Evolutionary conservation across 129 eudicot species (phyloP).

Genomic region (Pulicaria dysenterica): DNA sequence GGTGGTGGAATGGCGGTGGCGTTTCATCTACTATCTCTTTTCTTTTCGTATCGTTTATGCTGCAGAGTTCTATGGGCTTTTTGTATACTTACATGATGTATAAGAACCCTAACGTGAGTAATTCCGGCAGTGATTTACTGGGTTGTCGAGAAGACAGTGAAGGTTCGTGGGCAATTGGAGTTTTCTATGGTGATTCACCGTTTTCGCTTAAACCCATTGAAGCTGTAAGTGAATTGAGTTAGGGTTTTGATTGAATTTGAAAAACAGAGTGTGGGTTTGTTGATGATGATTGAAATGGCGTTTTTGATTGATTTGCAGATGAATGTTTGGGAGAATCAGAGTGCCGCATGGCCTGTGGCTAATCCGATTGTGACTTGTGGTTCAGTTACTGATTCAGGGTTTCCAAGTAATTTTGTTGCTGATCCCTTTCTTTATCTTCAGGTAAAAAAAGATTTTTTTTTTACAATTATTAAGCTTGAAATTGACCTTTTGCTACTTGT

Average conservation of each 20-base stretch:
- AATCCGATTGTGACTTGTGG: constrained; percentile 91
- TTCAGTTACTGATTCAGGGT: constrained; percentile 65
- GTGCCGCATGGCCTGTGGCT: constrained; percentile 93
- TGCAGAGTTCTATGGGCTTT: constrained; percentile 33
- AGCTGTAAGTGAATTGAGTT: constrained; percentile 42
- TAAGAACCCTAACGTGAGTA: not conserved
- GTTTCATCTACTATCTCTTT: constrained; percentile 31
- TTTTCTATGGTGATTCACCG: constrained; percentile 82
- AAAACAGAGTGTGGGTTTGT: not conserved
- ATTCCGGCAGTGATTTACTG: not conserved
- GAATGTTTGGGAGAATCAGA: constrained; percentile 64
- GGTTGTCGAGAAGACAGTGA: constrained; percentile 78
- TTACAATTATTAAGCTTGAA: not conserved
- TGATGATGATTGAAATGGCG: not conserved
- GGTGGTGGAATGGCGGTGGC: constrained; percentile 46
- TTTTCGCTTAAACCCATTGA: constrained; percentile 84
- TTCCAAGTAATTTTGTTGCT: constrained; percentile 91
- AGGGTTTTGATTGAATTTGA: not conserved
- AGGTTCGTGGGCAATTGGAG: constrained; percentile 91
- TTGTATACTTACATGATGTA: constrained; percentile 31
- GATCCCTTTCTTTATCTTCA: constrained; percentile 85
- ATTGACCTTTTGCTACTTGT: not conserved
- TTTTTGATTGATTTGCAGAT: constrained; percentile 42
- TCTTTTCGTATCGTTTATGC: constrained; percentile 32
- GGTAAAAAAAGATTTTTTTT: constrained; percentile 44